These are phyloP conservation scores for Pleomassaria siparia DNA, from an alignment of 2,329 filamentous ascomycete species.

Conservation along the genomic window DNA sequence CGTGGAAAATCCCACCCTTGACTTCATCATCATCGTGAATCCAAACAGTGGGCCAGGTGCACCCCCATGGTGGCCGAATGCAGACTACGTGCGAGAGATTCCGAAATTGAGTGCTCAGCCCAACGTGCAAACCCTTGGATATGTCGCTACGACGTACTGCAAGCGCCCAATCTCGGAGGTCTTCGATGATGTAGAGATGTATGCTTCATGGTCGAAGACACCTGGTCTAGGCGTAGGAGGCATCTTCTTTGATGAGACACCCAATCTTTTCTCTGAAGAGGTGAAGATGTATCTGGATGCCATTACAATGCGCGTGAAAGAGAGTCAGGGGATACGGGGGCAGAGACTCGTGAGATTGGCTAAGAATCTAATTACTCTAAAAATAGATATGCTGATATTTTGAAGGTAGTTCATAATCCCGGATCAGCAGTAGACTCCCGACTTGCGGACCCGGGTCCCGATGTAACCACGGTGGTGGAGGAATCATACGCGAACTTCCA, in stretches of 20 bases:
- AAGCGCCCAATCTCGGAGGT: constrained; percentile 21
- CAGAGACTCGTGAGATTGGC: constrained; percentile 12
- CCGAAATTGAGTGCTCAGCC: constrained; percentile 42
- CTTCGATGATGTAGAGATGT: constrained; percentile 47
- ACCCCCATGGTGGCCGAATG: constrained; percentile 45
- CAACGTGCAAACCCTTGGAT: constrained; percentile 54
- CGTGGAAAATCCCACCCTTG: background rate
- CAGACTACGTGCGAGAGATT: constrained; percentile 50
- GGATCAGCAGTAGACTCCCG: constrained; percentile 25
- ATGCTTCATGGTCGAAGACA: constrained; percentile 46
- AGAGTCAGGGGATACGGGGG: constrained; percentile 6
- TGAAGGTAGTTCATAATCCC: constrained; percentile 33
- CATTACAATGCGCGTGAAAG: constrained; percentile 18
- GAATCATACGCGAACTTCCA: constrained; percentile 19
- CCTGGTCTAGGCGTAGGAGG: constrained; percentile 46
- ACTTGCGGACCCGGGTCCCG: constrained; percentile 24
- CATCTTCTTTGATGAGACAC: constrained; percentile 57
- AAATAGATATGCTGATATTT: background rate
- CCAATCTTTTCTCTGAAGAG: constrained; percentile 26
- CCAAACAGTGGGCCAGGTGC: constrained; percentile 51
- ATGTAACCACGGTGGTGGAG: constrained; percentile 31
- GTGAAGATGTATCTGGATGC: constrained; percentile 22
- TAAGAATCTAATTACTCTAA: background rate
- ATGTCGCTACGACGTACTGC: constrained; percentile 55
- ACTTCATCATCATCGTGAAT: constrained; percentile 57